Conservation (phyloP, 805 yeast genomes). For the Wickerhamia fluorescens region DNA sequence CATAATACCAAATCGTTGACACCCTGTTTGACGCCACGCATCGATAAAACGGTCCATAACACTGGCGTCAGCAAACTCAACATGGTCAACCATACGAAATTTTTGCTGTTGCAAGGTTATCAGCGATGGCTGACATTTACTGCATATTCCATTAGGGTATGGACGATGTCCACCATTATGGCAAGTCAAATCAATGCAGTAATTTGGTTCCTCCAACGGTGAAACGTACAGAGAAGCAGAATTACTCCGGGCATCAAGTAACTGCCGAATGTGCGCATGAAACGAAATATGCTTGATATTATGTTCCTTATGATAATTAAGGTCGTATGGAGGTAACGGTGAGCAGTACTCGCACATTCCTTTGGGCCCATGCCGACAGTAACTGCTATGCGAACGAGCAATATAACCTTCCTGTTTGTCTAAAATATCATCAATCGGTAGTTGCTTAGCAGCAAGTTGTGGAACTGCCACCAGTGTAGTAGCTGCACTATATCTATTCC, state of each 20-base stretch:
- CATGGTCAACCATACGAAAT: conserved; percentile 96
- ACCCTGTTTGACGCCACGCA: conserved; percentile 83
- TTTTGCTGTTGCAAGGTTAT: conserved; percentile 85
- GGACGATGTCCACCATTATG: conserved; percentile 80
- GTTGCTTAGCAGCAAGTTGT: conserved; percentile 6
- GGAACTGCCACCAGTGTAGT: conserved; percentile 1
- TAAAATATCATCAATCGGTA: conserved; percentile 58
- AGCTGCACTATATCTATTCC: too few species aligned
- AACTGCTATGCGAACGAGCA: conserved; percentile 46
- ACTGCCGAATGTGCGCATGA: conserved; percentile 71
- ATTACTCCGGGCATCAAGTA: conserved; percentile 62
- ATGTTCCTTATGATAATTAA: conserved; percentile 61
- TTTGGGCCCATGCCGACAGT: conserved; percentile 83
- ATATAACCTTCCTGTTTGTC: conserved; percentile 70
- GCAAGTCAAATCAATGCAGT: conserved; percentile 57
- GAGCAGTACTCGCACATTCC: conserved; percentile 99
- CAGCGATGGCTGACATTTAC: conserved; percentile 95
- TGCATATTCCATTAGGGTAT: conserved; percentile 93
- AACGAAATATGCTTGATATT: conserved; percentile 83
- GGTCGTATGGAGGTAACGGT: conserved; percentile 94
- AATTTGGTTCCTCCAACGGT: conserved; percentile 70
- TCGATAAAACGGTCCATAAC: conserved; percentile 81
- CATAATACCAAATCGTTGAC: conserved; percentile 79
- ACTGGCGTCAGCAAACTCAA: conserved; percentile 72
- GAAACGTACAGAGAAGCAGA: conserved; percentile 62